Evolutionary conservation across 345 rosid genomes (phyloP).

Genomic region (Arabis hirsuta): DNA sequence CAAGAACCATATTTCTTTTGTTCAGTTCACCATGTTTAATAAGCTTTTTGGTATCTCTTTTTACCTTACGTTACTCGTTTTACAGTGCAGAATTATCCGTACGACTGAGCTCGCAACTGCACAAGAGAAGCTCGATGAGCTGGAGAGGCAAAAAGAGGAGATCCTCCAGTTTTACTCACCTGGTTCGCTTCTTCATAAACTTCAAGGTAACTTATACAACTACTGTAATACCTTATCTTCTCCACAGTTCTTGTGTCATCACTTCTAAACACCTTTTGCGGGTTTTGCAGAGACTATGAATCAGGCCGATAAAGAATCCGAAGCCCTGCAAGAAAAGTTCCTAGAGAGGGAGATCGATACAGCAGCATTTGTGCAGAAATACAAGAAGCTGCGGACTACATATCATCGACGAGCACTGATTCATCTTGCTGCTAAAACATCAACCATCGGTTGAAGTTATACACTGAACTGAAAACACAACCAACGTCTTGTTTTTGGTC

Average conservation of each 20-base stretch:
- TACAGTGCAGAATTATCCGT: slow-evolving; percentile 88
- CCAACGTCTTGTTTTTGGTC: neutral
- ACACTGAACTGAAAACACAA: neutral
- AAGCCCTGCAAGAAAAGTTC: slow-evolving; percentile 63
- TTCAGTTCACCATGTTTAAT: slow-evolving; percentile 3
- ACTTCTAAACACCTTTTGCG: slow-evolving; percentile 7
- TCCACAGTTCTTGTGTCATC: slow-evolving; percentile 12
- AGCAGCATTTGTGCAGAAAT: slow-evolving; percentile 66
- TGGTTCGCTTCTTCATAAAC: slow-evolving; percentile 62
- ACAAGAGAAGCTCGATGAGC: slow-evolving; percentile 79
- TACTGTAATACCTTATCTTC: neutral
- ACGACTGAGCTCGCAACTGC: slow-evolving; percentile 92
- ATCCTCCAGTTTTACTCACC: slow-evolving; percentile 71
- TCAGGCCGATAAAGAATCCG: slow-evolving; percentile 78
- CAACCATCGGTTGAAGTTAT: slow-evolving; percentile 31
- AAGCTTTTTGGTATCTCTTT: slow-evolving; percentile 7
- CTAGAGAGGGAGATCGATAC: slow-evolving; percentile 70
- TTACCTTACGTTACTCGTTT: slow-evolving; percentile 8
- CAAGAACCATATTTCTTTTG: slow-evolving; percentile 4
- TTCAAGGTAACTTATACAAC: slow-evolving; percentile 64
- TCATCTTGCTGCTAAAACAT: slow-evolving; percentile 75
- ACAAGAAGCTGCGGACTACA: slow-evolving; percentile 71
- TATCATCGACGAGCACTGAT: slow-evolving; percentile 81
- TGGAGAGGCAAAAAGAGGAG: slow-evolving; percentile 77
- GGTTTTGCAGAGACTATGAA: slow-evolving; percentile 65